A percentile compares a stretch with the other conserved stretches of the same genome.
Conservation (phyloP, 495 filamentous ascomycete species). For the Haplographium delicatum region DNA sequence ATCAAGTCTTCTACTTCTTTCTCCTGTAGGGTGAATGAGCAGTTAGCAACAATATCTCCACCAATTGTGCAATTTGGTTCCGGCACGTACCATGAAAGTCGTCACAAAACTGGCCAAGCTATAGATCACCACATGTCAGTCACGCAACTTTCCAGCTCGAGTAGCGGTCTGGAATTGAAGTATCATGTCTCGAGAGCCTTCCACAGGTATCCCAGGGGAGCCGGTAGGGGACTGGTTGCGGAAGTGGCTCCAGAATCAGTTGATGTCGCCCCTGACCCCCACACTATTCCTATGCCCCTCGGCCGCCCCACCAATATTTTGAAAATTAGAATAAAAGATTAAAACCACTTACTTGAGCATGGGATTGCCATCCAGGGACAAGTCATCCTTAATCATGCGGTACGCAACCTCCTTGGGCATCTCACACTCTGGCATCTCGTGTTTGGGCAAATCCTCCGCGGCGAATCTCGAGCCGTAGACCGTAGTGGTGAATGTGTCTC, state of each 20-base stretch:
- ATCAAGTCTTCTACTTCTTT: slow-evolving; percentile 89
- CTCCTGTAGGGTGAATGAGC: slow-evolving; percentile 50
- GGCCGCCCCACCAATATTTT: no score
- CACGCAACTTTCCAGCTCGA: not conserved
- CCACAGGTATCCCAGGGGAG: no score
- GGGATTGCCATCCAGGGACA: slow-evolving; percentile 84
- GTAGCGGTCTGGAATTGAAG: no score
- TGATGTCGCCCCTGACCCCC: no score
- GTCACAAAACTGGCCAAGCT: slow-evolving; percentile 79
- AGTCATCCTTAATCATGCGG: slow-evolving; percentile 91
- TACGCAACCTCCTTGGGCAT: slow-evolving; percentile 90
- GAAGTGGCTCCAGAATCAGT: not conserved
- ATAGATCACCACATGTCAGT: slow-evolving; percentile 3
- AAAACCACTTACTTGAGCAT: slow-evolving; percentile 76
- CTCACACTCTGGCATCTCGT: slow-evolving; percentile 84
- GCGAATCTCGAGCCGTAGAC: slow-evolving; percentile 86
- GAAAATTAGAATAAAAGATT: no score
- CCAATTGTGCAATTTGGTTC: no score
- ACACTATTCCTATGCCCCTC: no score
- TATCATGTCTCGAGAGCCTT: no score
- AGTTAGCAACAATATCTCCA: no score
- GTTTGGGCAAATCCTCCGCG: slow-evolving; percentile 66
- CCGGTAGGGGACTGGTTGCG: no score
- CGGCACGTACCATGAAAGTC: slow-evolving; percentile 78
- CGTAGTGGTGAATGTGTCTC: slow-evolving; percentile 61